These are phyloP conservation scores for Crithidia fasciculata DNA, from an alignment of 208 protist genomes.

Conservation along the genomic window DNA sequence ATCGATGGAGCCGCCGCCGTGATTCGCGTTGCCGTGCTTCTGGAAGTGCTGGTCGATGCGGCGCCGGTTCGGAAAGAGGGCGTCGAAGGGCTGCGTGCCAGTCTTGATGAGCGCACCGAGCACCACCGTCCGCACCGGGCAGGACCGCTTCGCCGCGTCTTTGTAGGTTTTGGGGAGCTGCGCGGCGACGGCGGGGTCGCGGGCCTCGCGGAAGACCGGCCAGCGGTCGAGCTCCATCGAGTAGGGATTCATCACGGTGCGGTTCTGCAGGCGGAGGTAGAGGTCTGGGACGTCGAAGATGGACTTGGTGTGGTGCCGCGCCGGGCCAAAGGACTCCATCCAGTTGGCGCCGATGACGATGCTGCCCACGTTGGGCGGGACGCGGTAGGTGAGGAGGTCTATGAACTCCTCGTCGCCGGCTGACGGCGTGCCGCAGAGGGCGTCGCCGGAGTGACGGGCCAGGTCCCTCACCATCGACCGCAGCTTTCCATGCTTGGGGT, in stretches of 20 bases:
- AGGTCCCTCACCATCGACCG: conserved; percentile 44
- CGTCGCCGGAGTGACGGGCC: conserved; percentile 74
- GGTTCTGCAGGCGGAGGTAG: conserved; percentile 81
- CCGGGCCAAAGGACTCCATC: conserved; percentile 58
- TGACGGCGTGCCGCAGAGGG: conserved; percentile 44
- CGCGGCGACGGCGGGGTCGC: conserved; percentile 9
- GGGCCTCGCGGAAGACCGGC: conserved; percentile 48
- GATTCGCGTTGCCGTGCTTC: conserved; percentile 13
- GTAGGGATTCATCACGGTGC: conserved; percentile 62
- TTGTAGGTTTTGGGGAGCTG: conserved; percentile 31
- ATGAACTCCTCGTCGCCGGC: conserved; percentile 81
- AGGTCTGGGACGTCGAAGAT: conserved; percentile 75
- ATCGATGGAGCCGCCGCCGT: background rate
- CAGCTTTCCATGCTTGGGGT: conserved; percentile 62
- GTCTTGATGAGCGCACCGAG: conserved; percentile 60
- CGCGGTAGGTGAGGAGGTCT: conserved; percentile 61
- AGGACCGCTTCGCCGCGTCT: conserved; percentile 13
- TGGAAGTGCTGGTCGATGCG: conserved; percentile 46
- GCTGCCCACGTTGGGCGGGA: conserved; percentile 59
- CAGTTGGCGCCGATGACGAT: conserved; percentile 67
- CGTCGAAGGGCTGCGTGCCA: conserved; percentile 42
- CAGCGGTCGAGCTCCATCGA: conserved; percentile 80
- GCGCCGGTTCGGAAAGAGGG: conserved; percentile 44
- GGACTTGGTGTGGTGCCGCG: conserved; percentile 14
- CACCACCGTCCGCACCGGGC: conserved; percentile 59